A percentile compares a stretch with the other conserved stretches of the same genome.
These are phyloP conservation scores for Skeletonema costatum DNA, from an alignment of 108 stramenopile genomes.

Conservation along the genomic window DNA sequence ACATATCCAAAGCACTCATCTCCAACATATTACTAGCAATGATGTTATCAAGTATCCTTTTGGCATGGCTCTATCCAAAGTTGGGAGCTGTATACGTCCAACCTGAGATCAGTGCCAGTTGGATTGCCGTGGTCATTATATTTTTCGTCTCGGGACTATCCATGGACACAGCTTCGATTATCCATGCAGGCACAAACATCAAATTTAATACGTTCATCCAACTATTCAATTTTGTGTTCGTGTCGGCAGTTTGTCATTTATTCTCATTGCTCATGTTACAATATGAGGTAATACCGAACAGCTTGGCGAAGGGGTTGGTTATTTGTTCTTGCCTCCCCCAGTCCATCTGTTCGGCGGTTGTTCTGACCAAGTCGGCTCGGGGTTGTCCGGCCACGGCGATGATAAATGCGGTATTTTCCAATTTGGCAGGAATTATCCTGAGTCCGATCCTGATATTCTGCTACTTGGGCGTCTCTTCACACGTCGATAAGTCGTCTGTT, in stretches of 20 bases:
- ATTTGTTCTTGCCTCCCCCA: conserved; percentile 26
- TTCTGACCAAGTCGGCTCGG: conserved; percentile 22
- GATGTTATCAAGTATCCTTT: background rate
- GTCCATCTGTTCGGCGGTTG: conserved; percentile 32
- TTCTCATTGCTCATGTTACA: background rate
- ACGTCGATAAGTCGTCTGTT: conserved; percentile 48
- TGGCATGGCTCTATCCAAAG: conserved; percentile 20
- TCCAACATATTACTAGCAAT: background rate
- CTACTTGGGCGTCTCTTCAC: conserved; percentile 57
- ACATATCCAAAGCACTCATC: background rate
- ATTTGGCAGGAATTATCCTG: conserved; percentile 71
- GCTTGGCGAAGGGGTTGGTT: conserved; percentile 19
- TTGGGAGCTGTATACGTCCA: conserved; percentile 30
- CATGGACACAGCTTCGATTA: conserved; percentile 13
- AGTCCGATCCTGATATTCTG: conserved; percentile 63
- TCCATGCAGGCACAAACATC: conserved; percentile 1
- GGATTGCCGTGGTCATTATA: conserved; percentile 15
- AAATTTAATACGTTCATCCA: background rate
- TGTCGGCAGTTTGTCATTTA: background rate
- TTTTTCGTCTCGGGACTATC: conserved; percentile 8
- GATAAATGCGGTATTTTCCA: conserved; percentile 59
- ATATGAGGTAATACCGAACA: background rate
- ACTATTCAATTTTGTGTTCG: background rate
- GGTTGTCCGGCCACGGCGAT: conserved; percentile 16
- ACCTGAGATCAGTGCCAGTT: conserved; percentile 17